phyloP scores from a whole-genome alignment of 176 grass and related monocot species.

The Carex pumila region DNA sequence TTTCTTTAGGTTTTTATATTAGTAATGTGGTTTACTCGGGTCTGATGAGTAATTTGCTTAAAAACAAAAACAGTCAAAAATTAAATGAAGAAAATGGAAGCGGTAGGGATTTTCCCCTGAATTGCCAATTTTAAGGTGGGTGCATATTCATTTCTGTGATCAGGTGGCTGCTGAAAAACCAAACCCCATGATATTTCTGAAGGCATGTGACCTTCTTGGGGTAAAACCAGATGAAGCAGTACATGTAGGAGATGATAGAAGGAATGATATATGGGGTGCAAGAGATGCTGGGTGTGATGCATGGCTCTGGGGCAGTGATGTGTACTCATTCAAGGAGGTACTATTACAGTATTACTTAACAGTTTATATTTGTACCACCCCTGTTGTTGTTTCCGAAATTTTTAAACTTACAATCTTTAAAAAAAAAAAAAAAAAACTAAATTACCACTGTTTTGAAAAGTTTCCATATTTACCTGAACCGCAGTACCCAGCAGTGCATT shows the following conservation, averaged over 20 bases:
- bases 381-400: not conserved
- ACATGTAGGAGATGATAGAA: slow-evolving; percentile 90
- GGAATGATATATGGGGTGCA: slow-evolving; percentile 92
- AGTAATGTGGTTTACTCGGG: not conserved
- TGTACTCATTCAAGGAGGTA: slow-evolving; percentile 98
- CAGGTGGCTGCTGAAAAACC: slow-evolving; percentile 93
- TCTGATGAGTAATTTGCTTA: not conserved
- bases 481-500: too few relatives aligned
- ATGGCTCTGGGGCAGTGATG: slow-evolving; percentile 95
- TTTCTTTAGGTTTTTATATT: not conserved
- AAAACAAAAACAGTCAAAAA: not conserved
- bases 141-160: not conserved
- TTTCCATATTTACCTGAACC: too few relatives aligned
- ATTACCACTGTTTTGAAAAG: too few relatives aligned
- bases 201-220: slow-evolving; percentile 72
- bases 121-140: not conserved
- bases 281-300: slow-evolving; percentile 95
- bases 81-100: not conserved
- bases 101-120: not conserved
- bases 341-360: slow-evolving; percentile 15
- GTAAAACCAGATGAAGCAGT: slow-evolving; percentile 87
- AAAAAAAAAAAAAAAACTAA: too few relatives aligned
- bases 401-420: too few relatives aligned
- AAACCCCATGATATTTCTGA: slow-evolving; percentile 95
- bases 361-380: not conserved